Conservation (phyloP, 2,329 filamentous ascomycete species). For the Calonectria honghensis region DNA sequence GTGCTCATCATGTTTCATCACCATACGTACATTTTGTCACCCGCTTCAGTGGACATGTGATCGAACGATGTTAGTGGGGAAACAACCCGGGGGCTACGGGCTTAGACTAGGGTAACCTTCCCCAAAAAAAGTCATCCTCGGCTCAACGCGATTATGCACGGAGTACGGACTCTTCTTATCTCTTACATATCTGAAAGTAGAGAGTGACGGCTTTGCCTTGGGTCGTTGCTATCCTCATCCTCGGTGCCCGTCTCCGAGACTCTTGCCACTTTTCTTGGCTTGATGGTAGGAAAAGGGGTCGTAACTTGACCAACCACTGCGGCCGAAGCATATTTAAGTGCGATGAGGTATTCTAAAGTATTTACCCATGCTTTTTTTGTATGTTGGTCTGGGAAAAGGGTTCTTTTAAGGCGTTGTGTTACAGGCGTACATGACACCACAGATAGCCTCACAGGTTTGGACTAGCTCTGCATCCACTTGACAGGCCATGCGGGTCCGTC, state of each 20-base stretch:
- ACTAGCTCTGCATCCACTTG: not conserved
- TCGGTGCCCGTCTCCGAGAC: not conserved
- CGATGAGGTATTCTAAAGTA: not conserved
- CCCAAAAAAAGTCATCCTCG: constrained; percentile 14
- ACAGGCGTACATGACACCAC: not conserved
- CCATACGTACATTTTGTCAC: not conserved
- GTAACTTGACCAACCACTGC: not conserved
- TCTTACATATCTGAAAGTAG: not conserved
- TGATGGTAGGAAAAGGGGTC: not conserved
- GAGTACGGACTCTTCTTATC: not conserved
- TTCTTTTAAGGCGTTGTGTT: not conserved
- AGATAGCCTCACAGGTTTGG: not conserved
- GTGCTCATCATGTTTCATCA: not conserved
- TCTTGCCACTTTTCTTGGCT: not conserved
- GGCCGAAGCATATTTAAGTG: no score
- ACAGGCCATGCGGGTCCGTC: not conserved
- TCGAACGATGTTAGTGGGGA: constrained; percentile 17
- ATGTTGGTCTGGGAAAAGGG: not conserved
- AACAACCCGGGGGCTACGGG: not conserved
- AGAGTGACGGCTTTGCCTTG: not conserved
- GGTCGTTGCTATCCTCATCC: not conserved
- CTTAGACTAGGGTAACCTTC: not conserved
- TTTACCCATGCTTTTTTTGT: not conserved
- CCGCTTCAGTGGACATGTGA: constrained; percentile 33
- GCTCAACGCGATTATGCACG: not conserved